Evolutionary conservation across 306 rosid genomes (phyloP).

Genomic region (Senna siamea): DNA sequence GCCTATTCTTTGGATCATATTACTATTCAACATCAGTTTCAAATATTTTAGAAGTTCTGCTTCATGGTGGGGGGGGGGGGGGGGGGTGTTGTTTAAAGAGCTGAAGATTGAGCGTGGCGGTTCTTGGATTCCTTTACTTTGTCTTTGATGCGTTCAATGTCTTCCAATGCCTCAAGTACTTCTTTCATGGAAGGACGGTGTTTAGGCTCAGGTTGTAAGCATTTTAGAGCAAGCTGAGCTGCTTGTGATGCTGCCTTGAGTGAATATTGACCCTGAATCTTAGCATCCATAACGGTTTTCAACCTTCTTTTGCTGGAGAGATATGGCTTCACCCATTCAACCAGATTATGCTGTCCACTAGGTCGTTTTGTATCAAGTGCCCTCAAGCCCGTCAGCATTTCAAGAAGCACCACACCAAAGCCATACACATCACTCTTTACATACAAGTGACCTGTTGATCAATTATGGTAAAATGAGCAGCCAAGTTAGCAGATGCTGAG

Average conservation of each 20-base stretch:
- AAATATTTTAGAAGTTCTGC: background rate
- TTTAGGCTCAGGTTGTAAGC: slow-evolving; percentile 62
- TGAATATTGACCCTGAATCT: slow-evolving; percentile 75
- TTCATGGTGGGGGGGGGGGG: no score
- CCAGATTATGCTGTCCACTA: slow-evolving; percentile 56
- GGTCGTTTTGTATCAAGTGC: slow-evolving; percentile 62
- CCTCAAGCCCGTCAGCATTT: slow-evolving; percentile 72
- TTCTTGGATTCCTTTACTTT: slow-evolving; percentile 40
- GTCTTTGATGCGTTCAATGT: slow-evolving; percentile 49
- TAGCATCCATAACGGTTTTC: slow-evolving; percentile 56
- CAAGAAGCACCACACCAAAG: slow-evolving; percentile 88
- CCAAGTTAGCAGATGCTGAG: slow-evolving; percentile 16
- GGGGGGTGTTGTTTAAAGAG: no score
- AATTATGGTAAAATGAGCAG: slow-evolving; percentile 18
- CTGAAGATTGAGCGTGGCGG: background rate
- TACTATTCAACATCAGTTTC: background rate
- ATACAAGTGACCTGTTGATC: slow-evolving; percentile 77
- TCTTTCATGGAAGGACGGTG: slow-evolving; percentile 82
- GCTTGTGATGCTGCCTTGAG: slow-evolving; percentile 54
- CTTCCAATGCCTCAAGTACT: slow-evolving; percentile 66
- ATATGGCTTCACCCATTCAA: slow-evolving; percentile 73
- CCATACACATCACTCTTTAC: slow-evolving; percentile 93
- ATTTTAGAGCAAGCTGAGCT: slow-evolving; percentile 62
- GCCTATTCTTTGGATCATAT: background rate
- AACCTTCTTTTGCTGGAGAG: slow-evolving; percentile 52